Base-by-base conservation (phyloP, 371 early-diverging fungal genomes). In the Mortierella sp. region DNA sequence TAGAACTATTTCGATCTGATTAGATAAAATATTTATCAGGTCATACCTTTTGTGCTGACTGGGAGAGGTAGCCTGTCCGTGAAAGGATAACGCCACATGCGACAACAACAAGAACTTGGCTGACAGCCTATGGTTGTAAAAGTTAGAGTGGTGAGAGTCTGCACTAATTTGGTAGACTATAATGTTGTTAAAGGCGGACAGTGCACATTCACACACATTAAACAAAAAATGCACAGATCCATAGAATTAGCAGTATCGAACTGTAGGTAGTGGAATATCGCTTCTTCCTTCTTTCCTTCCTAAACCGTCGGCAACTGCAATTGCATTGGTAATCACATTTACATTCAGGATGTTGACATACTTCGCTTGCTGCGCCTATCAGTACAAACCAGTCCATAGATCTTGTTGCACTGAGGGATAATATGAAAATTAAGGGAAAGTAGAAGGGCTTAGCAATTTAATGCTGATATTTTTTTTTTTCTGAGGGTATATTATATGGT, bases 101-200 rank as follows among this genome's bases (percentile, higher is more conserved):
- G 1, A 88, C 87, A 22, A 89, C 76, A 10, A 86, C 85, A 67
- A 89, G 86, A 28, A 90, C 91, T 79, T 90, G 91, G 35, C 86
- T 67, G 63, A 89, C 87, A 59, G 91, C 85, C 89, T 90, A 70
- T 34, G 26, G 10, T 12, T 19, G 15, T 35, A 1, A 57, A 19
- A 40, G 17, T 19, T 12, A 55, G 9, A 28, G 55, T 26, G 55
- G n/a, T 40, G 5, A 62, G 45, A 32, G 35, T 47, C 15, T 23
- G 28, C 19, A n/a, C 5, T 32, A 35, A 59, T 19, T 40, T 12
- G 7, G 59, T n/a, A 13, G 59, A 4, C 17, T 34, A 13, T 19
- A 37, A 10, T 12, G 13, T 7, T 35, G 23, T 35, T n/a, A 32
- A n/a, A 15, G 59, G 23, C 5, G 19, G 17, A 37, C 8, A n/a